A percentile compares a stretch with the other conserved stretches of the same genome.
phyloP scores from a whole-genome alignment of 164 flowering plant species.

The Warburgia ugandensis region DNA sequence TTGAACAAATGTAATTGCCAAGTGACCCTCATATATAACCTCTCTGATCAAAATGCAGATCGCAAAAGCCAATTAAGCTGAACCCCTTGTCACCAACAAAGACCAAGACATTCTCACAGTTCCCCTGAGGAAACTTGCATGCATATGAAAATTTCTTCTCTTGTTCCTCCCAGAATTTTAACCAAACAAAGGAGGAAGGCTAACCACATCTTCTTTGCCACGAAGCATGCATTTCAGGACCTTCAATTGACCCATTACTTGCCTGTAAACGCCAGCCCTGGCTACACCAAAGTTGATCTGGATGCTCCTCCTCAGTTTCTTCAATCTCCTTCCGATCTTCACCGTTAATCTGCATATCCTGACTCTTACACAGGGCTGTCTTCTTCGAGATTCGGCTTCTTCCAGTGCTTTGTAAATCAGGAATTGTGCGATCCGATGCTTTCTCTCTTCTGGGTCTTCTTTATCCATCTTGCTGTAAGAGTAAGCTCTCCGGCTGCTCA shows the following conservation, averaged over 20 bases:
- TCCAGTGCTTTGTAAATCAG: constrained; percentile 56
- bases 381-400: constrained; percentile 32
- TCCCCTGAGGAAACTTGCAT: too few relatives aligned
- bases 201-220: too few relatives aligned
- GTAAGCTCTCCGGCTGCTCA: constrained; percentile 21
- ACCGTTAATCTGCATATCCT: constrained; percentile 49
- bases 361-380: constrained; percentile 28
- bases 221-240: too few relatives aligned
- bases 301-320: constrained; percentile 44
- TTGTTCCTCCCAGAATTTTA: too few relatives aligned
- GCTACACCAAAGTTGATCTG: constrained; percentile 19
- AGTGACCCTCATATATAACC: too few relatives aligned
- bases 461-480: constrained; percentile 46
- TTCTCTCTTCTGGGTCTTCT: constrained; percentile 63
- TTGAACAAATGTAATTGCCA: too few relatives aligned
- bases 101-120: too few relatives aligned
- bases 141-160: too few relatives aligned
- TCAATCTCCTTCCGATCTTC: constrained; percentile 59
- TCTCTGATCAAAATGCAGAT: too few relatives aligned
- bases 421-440: constrained; percentile 55
- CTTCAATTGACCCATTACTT: constrained; percentile 25
- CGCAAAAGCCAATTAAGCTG: too few relatives aligned
- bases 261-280: constrained; percentile 25
- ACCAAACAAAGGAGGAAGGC: too few relatives aligned
- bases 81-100: too few relatives aligned